Conservation (phyloP, 2,329 filamentous ascomycete genomes). For the Bimuria novae-zelandiae region DNA sequence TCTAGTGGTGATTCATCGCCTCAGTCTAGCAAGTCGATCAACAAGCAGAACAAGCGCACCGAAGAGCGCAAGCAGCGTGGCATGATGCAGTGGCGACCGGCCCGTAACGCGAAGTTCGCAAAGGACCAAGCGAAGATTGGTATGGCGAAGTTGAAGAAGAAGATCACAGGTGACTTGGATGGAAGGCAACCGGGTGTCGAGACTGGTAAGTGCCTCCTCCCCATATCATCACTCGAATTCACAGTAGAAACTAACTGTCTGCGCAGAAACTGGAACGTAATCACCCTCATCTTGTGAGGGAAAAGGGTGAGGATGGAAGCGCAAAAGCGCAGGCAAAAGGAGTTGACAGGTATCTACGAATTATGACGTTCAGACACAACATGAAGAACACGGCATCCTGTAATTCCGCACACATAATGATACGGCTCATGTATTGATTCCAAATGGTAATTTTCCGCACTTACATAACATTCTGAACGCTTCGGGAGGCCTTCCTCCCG, state of each 20-base stretch:
- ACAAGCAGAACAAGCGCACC: slow-evolving; percentile 67
- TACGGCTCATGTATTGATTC: no score
- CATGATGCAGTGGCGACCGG: slow-evolving; percentile 93
- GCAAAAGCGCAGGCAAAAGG: no score
- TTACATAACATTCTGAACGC: no score
- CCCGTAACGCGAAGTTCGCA: slow-evolving; percentile 82
- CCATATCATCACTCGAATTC: slow-evolving; percentile 22
- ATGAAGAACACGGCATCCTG: no score
- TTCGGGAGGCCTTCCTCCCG: no score
- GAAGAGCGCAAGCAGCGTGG: slow-evolving; percentile 86
- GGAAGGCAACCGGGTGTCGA: slow-evolving; percentile 88
- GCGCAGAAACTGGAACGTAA: slow-evolving; percentile 31
- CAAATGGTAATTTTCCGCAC: no score
- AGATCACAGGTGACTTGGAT: slow-evolving; percentile 70
- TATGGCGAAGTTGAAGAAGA: slow-evolving; percentile 73
- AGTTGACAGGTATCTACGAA: no score
- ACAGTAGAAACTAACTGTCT: slow-evolving; percentile 16
- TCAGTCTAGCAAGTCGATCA: slow-evolving; percentile 61
- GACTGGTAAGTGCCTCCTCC: slow-evolving; percentile 55
- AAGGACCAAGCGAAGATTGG: slow-evolving; percentile 86
- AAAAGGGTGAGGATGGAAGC: no score
- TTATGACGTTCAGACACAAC: no score
- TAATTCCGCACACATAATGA: no score
- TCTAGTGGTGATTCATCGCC: slow-evolving; percentile 16
- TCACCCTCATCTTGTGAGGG: neutral